phyloP scores from a whole-genome alignment of 495 filamentous ascomycete genomes.

The Daldinia concentrica region DNA sequence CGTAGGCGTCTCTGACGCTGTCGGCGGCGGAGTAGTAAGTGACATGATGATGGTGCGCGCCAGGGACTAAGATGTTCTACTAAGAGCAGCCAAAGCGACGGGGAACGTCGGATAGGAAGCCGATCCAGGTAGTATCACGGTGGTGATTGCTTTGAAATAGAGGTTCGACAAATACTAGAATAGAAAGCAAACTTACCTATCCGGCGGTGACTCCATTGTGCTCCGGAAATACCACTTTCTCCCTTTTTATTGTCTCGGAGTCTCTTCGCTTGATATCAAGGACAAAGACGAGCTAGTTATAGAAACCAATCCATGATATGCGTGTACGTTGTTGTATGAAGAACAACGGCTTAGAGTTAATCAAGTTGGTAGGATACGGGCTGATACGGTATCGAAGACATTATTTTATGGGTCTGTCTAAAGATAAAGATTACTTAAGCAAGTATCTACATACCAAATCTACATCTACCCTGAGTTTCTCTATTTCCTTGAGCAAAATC shows the following conservation, averaged over 20 bases:
- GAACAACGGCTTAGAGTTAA: background rate
- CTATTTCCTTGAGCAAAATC: background rate
- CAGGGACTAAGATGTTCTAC: background rate
- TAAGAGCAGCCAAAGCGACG: background rate
- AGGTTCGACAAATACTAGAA: conserved; percentile 4
- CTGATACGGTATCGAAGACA: background rate
- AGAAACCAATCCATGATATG: conserved; percentile 20
- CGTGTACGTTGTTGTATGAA: conserved; percentile 6
- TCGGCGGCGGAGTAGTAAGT: conserved; percentile 4
- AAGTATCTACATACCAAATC: too few relatives aligned
- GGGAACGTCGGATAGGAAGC: background rate
- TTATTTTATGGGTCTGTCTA: too few relatives aligned
- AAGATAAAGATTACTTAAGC: too few relatives aligned
- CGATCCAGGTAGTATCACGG: background rate
- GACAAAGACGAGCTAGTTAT: conserved; percentile 35
- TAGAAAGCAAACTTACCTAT: conserved; percentile 42
- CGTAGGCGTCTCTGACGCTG: conserved; percentile 9
- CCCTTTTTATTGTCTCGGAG: conserved; percentile 5
- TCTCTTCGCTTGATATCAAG: conserved; percentile 23
- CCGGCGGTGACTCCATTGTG: conserved; percentile 46
- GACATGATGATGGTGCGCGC: conserved; percentile 21
- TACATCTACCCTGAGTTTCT: background rate
- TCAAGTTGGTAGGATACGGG: background rate
- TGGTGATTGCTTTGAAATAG: conserved; percentile 6
- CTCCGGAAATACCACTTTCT: background rate